phyloP scores from a whole-genome alignment of 345 rosid genomes.

The Eucalyptus urophylla region DNA sequence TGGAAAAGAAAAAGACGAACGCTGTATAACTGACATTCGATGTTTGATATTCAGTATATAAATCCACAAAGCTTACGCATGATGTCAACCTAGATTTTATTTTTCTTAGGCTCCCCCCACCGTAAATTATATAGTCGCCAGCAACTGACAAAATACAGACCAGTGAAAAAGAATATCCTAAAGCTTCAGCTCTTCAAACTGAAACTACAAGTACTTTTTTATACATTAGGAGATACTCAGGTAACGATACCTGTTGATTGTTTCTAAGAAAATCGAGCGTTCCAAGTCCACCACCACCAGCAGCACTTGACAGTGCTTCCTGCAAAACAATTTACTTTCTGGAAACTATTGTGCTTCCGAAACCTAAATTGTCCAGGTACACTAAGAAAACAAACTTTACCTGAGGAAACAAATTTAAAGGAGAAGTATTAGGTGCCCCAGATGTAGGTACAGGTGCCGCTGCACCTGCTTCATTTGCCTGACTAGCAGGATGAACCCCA shows the following conservation, averaged over 20 bases:
- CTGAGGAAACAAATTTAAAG: slow-evolving; percentile 96
- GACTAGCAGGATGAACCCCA: slow-evolving; percentile 32
- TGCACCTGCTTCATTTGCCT: slow-evolving; percentile 43
- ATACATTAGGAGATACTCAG: not conserved
- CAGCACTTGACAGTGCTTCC: slow-evolving; percentile 63
- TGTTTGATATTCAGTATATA: not conserved
- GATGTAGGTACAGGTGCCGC: slow-evolving; percentile 37
- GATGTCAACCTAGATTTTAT: not conserved
- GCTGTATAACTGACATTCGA: not conserved
- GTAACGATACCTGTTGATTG: slow-evolving; percentile 65
- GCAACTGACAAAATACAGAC: not conserved
- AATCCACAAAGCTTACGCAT: not conserved
- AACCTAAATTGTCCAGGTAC: not conserved
- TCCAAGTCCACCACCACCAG: slow-evolving; percentile 63
- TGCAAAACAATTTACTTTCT: slow-evolving; percentile 6
- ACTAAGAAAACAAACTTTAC: slow-evolving; percentile 13
- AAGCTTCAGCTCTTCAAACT: not conserved
- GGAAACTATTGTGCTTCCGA: not conserved
- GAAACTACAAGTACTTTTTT: not conserved
- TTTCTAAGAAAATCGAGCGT: slow-evolving; percentile 86
- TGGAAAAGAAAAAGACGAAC: not conserved
- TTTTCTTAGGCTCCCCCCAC: not conserved
- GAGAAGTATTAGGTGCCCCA: slow-evolving; percentile 88
- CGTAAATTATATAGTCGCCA: not conserved
- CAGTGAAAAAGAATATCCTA: not conserved